Percentiles rank a stretch among this genome's conserved stretches.
phyloP scores from a whole-genome alignment of 306 rosid genomes.

The Vachellia pachyceras region DNA sequence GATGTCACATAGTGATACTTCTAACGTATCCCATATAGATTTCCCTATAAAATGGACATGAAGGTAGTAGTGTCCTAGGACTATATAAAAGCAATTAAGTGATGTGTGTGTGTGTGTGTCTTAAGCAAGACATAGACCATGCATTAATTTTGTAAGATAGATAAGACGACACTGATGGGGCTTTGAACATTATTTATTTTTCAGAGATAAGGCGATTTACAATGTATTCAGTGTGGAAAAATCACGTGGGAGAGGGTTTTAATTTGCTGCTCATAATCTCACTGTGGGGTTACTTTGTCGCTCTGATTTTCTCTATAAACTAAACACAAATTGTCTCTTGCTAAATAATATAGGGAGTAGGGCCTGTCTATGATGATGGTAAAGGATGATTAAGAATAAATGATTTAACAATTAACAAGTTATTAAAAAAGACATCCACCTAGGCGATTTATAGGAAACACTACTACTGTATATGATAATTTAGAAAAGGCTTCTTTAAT shows the following conservation, averaged over 20 bases:
- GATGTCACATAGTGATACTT: no score
- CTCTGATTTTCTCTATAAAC: slow-evolving; percentile 36
- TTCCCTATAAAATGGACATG: no score
- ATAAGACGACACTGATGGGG: no score
- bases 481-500: not conserved
- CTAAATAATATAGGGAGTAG: not conserved
- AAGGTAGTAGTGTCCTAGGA: no score
- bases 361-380: slow-evolving; percentile 8
- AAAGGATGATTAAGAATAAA: slow-evolving; percentile 20
- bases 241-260: slow-evolving; percentile 37
- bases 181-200: no score
- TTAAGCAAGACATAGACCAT: no score
- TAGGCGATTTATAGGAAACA: slow-evolving; percentile 3
- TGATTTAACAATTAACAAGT: slow-evolving; percentile 9
- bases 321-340: slow-evolving; percentile 31
- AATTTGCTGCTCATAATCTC: slow-evolving; percentile 39
- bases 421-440: not conserved
- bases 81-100: no score
- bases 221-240: slow-evolving; percentile 29
- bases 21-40: no score
- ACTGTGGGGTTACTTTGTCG: slow-evolving; percentile 60
- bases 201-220: slow-evolving; percentile 43
- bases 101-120: no score
- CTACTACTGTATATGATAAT: not conserved
- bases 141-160: no score